Conservation (phyloP, 163 green algal genomes). For the Coccomyxa subellipsoidea region DNA sequence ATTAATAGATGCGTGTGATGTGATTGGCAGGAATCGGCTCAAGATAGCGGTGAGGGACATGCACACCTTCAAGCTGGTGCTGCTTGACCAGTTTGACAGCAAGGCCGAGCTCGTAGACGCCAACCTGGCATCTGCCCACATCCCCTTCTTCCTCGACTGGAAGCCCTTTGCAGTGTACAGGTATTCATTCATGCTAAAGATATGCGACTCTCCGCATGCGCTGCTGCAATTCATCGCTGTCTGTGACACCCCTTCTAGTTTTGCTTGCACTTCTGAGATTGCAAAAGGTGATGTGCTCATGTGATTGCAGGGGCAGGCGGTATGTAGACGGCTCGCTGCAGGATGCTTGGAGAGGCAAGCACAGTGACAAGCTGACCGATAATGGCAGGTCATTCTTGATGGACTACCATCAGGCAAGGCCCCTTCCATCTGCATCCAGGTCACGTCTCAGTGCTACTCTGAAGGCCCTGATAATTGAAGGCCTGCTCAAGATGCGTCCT, state of each 20-base stretch:
- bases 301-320: not conserved
- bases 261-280: not conserved
- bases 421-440: no score
- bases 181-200: no score
- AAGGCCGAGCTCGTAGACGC: constrained; percentile 55
- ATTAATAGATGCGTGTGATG: no score
- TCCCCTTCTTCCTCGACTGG: constrained; percentile 27
- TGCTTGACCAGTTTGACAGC: constrained; percentile 38
- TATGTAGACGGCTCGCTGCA: not conserved
- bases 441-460: no score
- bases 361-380: not conserved
- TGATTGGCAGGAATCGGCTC: constrained; percentile 39
- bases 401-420: not conserved
- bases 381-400: not conserved
- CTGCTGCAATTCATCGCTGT: no score
- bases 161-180: not conserved
- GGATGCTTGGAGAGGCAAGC: not conserved
- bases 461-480: no score
- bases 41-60: constrained; percentile 56
- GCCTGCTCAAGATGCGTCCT: no score
- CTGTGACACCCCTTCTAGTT: no score
- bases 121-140: constrained; percentile 30
- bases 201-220: no score
- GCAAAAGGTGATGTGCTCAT: not conserved
- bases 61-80: constrained; percentile 34